Percentiles rank a stretch among this genome's conserved stretches.
Conservation (phyloP, 495 filamentous ascomycete genomes). For the Glarea lozoyensis region DNA sequence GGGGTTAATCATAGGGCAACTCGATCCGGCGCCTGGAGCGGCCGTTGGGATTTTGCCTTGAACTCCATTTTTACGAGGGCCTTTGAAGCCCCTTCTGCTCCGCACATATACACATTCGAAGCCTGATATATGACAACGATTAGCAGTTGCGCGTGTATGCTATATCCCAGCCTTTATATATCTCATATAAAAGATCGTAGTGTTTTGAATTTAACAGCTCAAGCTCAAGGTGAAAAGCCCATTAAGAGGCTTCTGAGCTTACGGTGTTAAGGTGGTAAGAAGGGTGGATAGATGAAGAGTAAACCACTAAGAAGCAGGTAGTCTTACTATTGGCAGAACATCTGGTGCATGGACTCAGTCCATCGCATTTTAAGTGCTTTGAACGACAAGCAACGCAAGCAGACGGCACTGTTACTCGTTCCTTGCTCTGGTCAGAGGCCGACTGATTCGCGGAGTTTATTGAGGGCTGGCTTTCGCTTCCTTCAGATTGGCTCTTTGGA, state of each 20-base stretch:
- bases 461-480: neutral
- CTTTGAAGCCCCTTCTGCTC: slow-evolving; percentile 20
- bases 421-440: slow-evolving; percentile 5
- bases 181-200: too few relatives aligned
- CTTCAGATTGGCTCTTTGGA: too few relatives aligned
- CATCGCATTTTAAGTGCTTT: slow-evolving; percentile 22
- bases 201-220: too few relatives aligned
- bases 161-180: too few relatives aligned
- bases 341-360: slow-evolving; percentile 16
- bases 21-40: slow-evolving; percentile 3
- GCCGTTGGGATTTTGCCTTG: slow-evolving; percentile 9
- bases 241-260: too few relatives aligned
- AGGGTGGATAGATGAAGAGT: too few relatives aligned
- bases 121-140: too few relatives aligned
- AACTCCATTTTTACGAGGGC: slow-evolving; percentile 15
- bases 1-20: slow-evolving; percentile 13
- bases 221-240: too few relatives aligned
- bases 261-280: too few relatives aligned
- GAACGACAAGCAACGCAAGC: slow-evolving; percentile 19
- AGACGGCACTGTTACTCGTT: slow-evolving; percentile 16
- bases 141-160: too few relatives aligned
- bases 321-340: slow-evolving; percentile 18
- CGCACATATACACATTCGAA: slow-evolving; percentile 20
- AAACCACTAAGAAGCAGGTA: too few relatives aligned
- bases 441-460: neutral